Evolutionary conservation across 1,284 basidiomycete species (phyloP), one percentile per base, ranked within the genome.

Genomic region (Stygiomarasmius scandens): DNA sequence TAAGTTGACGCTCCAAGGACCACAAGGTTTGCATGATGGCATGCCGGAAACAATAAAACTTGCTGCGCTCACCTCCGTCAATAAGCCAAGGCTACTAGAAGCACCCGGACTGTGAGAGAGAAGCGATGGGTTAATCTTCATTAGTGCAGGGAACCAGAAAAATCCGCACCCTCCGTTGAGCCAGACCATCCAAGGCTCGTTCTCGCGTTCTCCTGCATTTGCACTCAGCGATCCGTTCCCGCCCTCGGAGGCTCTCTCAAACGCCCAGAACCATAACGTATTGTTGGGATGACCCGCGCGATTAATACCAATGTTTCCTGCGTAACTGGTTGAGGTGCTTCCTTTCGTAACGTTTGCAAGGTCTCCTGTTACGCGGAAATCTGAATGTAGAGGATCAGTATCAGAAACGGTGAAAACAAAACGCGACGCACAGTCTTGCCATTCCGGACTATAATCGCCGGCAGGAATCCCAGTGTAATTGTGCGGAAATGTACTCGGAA

Each of bases 161-260:
- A 41, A 41, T 6, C 6, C 56, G 12, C 41, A 58, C 54, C 58
- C 58, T 53, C 58, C 58, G 2, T 55, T 52, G 24, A 59, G 50
- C 50, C 54, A 59, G 10, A 59, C 48, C 45, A 59, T 16, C 58
- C 58, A 59, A 12, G 58, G 58, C 24, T 62, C 61, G 49, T 56
- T 25, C 22, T 54, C 24, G 12, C 51, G 36, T 25, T 58, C 56
- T 16, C 54, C 54, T 9, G 51, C 54, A 32, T 2, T n/a, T 1
- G 46, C 50, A 52, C 50, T 59, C 16, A 59, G 51, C 5, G 58
- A 56, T n/a, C 58, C 58, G 10, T 59, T 45, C 38, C 38, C 38
- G 16, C 38, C 38, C 38, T 41, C 38, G 16, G 38, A 41, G 10
- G 45, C 16, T 1, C 27, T 49, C 24, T 59, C 58, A 22, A 59